Conservation (phyloP, 2,329 filamentous ascomycete genomes). For the Exophiala sideris region DNA sequence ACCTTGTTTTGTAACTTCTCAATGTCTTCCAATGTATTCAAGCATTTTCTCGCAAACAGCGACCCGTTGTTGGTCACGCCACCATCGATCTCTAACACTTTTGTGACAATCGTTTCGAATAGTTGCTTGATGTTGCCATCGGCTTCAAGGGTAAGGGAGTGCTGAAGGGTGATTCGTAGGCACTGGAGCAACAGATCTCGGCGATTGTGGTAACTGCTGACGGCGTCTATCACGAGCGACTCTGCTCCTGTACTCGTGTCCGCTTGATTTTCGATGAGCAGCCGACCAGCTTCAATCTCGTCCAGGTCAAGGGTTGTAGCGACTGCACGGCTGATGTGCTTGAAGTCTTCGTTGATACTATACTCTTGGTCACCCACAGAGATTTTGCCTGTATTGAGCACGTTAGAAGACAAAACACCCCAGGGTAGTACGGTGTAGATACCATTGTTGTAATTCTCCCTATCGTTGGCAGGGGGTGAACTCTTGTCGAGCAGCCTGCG, state of each 20-base stretch:
- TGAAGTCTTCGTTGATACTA: conserved; percentile 79
- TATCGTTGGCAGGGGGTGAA: conserved; percentile 61
- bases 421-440: conserved; percentile 14
- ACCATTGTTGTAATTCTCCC: conserved; percentile 21
- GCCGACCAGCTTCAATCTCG: conserved; percentile 75
- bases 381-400: conserved; percentile 62
- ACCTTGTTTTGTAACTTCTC: conserved; percentile 73
- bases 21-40: conserved; percentile 71
- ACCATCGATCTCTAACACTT: conserved; percentile 57
- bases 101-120: conserved; percentile 53
- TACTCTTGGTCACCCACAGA: conserved; percentile 70
- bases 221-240: conserved; percentile 69
- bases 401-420: conserved; percentile 7
- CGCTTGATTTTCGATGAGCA: conserved; percentile 68
- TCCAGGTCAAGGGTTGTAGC: conserved; percentile 88
- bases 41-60: conserved; percentile 69
- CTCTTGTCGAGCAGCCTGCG: conserved; percentile 71
- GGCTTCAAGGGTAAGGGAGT: conserved; percentile 61
- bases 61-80: conserved; percentile 49
- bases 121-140: conserved; percentile 42
- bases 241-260: conserved; percentile 62
- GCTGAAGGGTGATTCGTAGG: conserved; percentile 72
- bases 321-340: conserved; percentile 74
- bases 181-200: conserved; percentile 80
- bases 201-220: conserved; percentile 84